A percentile compares a stretch with the other conserved stretches of the same genome.
phyloP scores from a whole-genome alignment of 2,329 filamentous ascomycete genomes.

The Aspergillus fructus region DNA sequence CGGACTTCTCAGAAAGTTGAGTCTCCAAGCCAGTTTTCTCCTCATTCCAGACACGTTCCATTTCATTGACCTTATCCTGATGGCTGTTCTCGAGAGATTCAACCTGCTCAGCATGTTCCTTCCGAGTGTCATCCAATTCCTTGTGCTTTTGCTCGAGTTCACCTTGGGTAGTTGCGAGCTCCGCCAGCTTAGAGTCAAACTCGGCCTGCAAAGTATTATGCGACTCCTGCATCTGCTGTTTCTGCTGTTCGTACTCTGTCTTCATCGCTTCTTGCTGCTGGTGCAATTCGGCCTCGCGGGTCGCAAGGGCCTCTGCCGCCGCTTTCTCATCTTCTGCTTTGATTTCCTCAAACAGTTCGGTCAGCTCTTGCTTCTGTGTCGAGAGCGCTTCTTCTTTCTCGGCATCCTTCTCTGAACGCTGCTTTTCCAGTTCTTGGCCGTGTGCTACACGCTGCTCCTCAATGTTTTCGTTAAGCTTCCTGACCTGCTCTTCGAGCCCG shows the following conservation, averaged over 20 bases:
- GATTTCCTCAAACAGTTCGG: conserved; percentile 50
- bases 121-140: conserved; percentile 33
- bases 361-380: conserved; percentile 47
- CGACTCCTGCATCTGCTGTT: conserved; percentile 38
- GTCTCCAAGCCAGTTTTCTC: conserved; percentile 32
- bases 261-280: conserved; percentile 37
- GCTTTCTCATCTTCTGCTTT: conserved; percentile 43
- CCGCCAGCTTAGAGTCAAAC: conserved; percentile 36
- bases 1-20: conserved; percentile 43
- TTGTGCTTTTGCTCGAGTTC: conserved; percentile 30
- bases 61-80: conserved; percentile 24
- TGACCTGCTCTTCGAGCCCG: conserved; percentile 44
- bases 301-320: conserved; percentile 36
- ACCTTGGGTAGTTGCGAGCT: conserved; percentile 28
- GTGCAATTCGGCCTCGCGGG: conserved; percentile 45
- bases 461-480: conserved; percentile 36
- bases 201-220: conserved; percentile 37
- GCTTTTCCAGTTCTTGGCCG: conserved; percentile 34
- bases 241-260: conserved; percentile 37
- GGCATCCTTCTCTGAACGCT: conserved; percentile 23
- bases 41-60: conserved; percentile 34
- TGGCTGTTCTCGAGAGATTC: conserved; percentile 27
- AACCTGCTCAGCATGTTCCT: conserved; percentile 28
- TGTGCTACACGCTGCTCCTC: conserved; percentile 47
- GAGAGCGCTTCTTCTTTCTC: conserved; percentile 35